Evolutionary conservation across 106 monocot genomes (phyloP), one percentile per base, ranked within the genome.

Genomic region (Ottelia alismoides): DNA sequence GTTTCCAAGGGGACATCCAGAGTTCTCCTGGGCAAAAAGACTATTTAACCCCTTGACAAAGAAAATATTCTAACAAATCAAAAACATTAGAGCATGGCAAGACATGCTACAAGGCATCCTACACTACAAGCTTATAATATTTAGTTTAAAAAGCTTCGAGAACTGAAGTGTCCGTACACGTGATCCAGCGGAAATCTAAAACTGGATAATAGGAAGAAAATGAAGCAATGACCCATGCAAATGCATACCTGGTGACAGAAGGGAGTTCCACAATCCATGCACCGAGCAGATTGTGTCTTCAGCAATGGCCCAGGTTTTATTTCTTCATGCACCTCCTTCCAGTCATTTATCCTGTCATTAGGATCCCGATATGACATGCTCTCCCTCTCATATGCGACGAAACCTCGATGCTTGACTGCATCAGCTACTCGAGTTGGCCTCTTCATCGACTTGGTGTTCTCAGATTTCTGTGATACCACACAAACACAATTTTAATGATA

Each of bases 261-360:
- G n/a, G 96, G 96, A 25, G 96, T 96, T 7, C 96, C 96, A 63
- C 96, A 96, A 58, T 96, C 93, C 93, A 94, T 94, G 70, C 93
- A 94, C 28, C 93, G 80, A 53, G 93, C 93, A 40, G 93, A 94
- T 45, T 94, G 93, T 2, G 93, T 94, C 52, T 81, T 84, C 55
- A 94, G 55, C 35, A 94, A 53, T 25, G 96, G 72, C 9, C 96
- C 89, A 40, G 88, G 85, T 25, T 76, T 81, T 49, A 70, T 77
- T 65, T 85, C 82, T 18, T 74, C 71, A 31, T 76, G 70, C 63
- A 96, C 96, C 68, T 96, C 96, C 26, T 89, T 72, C 88, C 88
- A 96, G 47, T 96, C 96, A 65, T 70, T 68, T 20, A 89, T 79
- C 58, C 96, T 56, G 14, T 14, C 45, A 69, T 60, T 66, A 31